A percentile compares a stretch with the other conserved stretches of the same genome.
Evolutionary conservation across 495 filamentous ascomycete genomes (phyloP).

Genomic region (Oleoguttula mirabilis): DNA sequence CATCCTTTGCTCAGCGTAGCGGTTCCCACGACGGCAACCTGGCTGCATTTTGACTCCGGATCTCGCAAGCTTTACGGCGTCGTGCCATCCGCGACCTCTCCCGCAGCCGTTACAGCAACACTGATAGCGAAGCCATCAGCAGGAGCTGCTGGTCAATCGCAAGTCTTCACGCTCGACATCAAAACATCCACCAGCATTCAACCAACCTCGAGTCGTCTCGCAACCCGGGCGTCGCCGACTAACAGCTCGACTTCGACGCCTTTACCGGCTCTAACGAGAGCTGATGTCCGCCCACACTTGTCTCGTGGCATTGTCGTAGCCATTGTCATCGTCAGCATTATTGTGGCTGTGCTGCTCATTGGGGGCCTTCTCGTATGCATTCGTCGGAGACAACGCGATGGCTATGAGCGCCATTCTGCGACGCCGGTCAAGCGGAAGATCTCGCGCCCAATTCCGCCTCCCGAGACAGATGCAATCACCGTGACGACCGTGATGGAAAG

Average conservation of each 20-base stretch:
- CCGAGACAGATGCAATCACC: background rate
- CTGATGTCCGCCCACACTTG: background rate
- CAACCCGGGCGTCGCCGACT: conserved; percentile 2
- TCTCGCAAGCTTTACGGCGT: conserved; percentile 49
- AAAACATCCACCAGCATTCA: background rate
- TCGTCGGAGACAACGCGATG: conserved; percentile 11
- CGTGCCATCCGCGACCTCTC: conserved; percentile 40
- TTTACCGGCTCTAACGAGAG: background rate
- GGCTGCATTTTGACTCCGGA: conserved; percentile 53
- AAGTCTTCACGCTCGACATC: conserved; percentile 21
- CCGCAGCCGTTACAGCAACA: conserved; percentile 19
- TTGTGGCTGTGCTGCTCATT: conserved; percentile 5
- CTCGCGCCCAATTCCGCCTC: conserved; percentile 19
- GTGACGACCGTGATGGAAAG: conserved; percentile 4
- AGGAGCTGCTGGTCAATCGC: conserved; percentile 13
- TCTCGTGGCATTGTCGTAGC: conserved; percentile 7
- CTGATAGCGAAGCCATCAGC: conserved; percentile 16
- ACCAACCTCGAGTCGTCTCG: background rate
- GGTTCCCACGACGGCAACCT: conserved; percentile 41
- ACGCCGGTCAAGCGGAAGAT: conserved; percentile 22
- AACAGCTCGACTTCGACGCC: background rate
- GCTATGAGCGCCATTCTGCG: conserved; percentile 9
- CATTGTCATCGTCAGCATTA: conserved; percentile 5
- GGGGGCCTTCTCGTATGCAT: conserved; percentile 15
- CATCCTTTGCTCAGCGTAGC: conserved; percentile 45